Percentiles rank a stretch among this genome's conserved stretches.
Conservation (phyloP, 2,329 filamentous ascomycete species). For the Uncinocarpus reesii region DNA sequence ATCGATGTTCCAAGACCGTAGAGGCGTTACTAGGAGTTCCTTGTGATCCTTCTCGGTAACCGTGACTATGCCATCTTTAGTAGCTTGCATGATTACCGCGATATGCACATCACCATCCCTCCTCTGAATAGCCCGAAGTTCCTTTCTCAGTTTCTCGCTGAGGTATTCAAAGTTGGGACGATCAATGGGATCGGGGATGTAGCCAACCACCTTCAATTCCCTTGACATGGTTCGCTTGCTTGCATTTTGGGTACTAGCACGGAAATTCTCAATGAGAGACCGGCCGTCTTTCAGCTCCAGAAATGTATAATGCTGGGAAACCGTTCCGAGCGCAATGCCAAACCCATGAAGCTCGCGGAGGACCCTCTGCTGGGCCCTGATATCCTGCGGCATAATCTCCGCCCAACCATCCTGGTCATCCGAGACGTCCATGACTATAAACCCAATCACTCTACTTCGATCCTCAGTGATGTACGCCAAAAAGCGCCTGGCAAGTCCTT, state of each 20-base stretch:
- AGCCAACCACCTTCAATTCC: neutral
- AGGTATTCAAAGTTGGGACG: neutral
- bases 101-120: neutral
- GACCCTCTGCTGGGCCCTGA: neutral
- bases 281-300: neutral
- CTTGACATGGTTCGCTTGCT: neutral
- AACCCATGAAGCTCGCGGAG: neutral
- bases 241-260: neutral
- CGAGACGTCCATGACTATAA: neutral
- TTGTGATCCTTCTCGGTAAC: neutral
- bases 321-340: neutral
- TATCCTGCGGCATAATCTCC: neutral
- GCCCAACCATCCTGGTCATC: neutral
- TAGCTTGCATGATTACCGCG: neutral
- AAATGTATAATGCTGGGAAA: neutral
- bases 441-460: neutral
- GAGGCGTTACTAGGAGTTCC: neutral
- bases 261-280: neutral
- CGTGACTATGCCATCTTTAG: neutral
- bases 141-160: neutral
- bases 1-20: neutral
- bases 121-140: neutral
- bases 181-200: neutral
- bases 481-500: neutral
- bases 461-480: slow-evolving; percentile 1